Base-by-base conservation (phyloP, 106 monocot genomes). In the Allium sativum region DNA sequence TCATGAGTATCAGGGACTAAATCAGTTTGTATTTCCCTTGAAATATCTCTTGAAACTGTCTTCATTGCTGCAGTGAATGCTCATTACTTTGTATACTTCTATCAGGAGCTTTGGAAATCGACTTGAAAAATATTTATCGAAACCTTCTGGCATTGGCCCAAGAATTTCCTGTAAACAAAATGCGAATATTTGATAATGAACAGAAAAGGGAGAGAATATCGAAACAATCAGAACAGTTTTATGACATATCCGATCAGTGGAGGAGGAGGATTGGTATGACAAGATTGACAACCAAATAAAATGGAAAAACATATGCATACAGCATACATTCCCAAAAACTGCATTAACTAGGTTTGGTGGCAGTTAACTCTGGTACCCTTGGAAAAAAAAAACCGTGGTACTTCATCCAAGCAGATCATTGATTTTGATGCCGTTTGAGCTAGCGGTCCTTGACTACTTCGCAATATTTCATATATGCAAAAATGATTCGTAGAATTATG, bases 41-140 rank as follows among this genome's bases (percentile, higher is more conserved):
- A 78, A 81, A 53, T 86, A 86, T 78, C 81, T 86, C 7, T 74
- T 58, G 55, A 86, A 81, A 22, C 66, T 65, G 61, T 69, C 78
- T 50, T 86, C 85, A 65, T 86, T 72, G 11, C 65, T 65, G 66
- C 85, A 86, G 61, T 78, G 48, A 18, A 15, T 48, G 51, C 4
- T 55, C 18, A 81, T 45, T 44, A 86, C 72, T 44, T 81, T 75
- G 74, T 86, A 86, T 41, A 86, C 81, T 66, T 86, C 74, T 43
- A 86, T 81, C 41, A 86, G 61, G 9, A 86, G 78, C 51, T 72
- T 81, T 1, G 85, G 85, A 61, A 86, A 86, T 58, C 85, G 56
- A 9, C 59, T 73, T 42, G 69, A 59, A 48, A 86, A 86, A 58
- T 86, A 86, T 40, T 48, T 52, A 70, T 78, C 74, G 45, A 86